Evolutionary conservation across 2,329 filamentous ascomycete species (phyloP), one percentile per base, ranked within the genome.

Genomic region (Alternaria sp.): DNA sequence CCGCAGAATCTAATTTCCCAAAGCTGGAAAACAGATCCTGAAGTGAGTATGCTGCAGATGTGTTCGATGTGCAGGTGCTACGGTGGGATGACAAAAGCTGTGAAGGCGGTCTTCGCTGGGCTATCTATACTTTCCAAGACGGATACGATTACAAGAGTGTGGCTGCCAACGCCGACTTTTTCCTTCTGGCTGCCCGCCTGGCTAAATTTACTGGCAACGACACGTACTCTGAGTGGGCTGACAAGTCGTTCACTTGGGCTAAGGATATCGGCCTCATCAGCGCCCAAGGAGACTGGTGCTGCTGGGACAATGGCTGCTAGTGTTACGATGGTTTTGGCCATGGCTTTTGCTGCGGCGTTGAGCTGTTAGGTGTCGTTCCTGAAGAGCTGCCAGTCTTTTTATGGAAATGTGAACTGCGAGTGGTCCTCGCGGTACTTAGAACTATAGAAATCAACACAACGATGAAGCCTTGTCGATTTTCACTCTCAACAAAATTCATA

Each of bases 81-180:
- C 85, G 91, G 37, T 94, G 91, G 90, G 86, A 93, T 28, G 41
- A 40, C 23, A 42, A 40, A 7, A 76, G 79, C 36, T 95, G 92
- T 70, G 82, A 81, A 29, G 92, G 91, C 51, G 92, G 91, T 7
- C 80, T 75, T 26, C 60, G 62, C 29, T 93, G 90, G 90, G 91
- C 95, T 78, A 92, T 96, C 65, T 93, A 88, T 72, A 76, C 83
- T 2, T 86, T 84, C 68, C 93, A 95, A 72, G 87, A 86, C 59
- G 91, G 91, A 11, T 88, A 92, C 71, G 82, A 86, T 67, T 94
- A 95, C 83, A 94, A 92, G 77, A 92, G 93, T 78, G 83, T 85
- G 10, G 83, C 91, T 63, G 87, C 87, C 56, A 94, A 93, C 72
- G 90, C 90, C 31, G 87, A 87, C 11, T 87, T 96, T 75, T 93